Base-by-base conservation (phyloP, 441 rosid genomes). In the Biscutella laevigata region DNA sequence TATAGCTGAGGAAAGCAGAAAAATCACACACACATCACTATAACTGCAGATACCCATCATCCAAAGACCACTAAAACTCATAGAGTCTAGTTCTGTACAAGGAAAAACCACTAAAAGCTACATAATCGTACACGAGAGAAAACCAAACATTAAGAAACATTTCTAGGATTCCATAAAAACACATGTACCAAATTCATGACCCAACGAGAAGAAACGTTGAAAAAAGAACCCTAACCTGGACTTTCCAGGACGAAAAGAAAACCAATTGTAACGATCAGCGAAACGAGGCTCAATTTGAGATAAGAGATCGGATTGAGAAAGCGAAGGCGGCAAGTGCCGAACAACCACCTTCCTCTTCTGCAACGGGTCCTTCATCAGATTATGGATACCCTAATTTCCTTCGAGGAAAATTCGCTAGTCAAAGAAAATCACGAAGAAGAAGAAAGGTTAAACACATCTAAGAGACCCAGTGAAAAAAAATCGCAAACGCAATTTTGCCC, bases 241-340 rank as follows among this genome's bases (percentile, higher is more conserved):
- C 60, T 75, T 86, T 9, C 84, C 84, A 48, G 77, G 73, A 5
- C 72, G 75, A 57, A 77, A 81, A 6, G 59, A 53, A 53, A 74
- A 30, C 83, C 86, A 83, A 45, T 41, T 57, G 68, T 77, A 79
- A 21, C 84, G 80, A 66, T 69, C 76, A 20, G 61, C 51, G 71
- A 83, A 77, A 29, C 65, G 77, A 68, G 60, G 66, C 36, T 76
- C 75, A 27, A 81, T 74, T 53, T 74, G 84, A 11, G 81, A 61
- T 11, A 81, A 55, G 52, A 86, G 72, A 58, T 69, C 64, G 29
- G 77, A 66, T 60, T 72, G 77, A 4, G 83, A 52, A 19, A 86
- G 77, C 27, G 80, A 69, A 28, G 94, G 94, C 26, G 90, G 84
- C 64, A 85, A 64, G 65, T 75, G 87, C 56, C 88, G 61, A 42